These are phyloP conservation scores for Colletotrichum paranaense DNA, from an alignment of 2,329 filamentous ascomycete species.

Conservation along the genomic window DNA sequence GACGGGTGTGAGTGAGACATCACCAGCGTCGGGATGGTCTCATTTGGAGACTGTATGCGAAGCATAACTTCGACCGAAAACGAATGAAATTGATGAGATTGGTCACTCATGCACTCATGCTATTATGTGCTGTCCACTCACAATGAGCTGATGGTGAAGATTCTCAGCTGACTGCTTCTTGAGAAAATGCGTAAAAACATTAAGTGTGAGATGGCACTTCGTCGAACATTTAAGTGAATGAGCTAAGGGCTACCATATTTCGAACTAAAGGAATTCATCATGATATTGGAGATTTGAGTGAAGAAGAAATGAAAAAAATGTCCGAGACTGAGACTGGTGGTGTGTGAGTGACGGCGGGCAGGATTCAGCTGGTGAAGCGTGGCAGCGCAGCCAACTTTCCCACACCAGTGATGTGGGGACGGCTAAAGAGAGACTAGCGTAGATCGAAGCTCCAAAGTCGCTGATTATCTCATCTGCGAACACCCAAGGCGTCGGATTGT, in stretches of 20 bases:
- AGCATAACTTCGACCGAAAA: not conserved
- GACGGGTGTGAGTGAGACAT: not conserved
- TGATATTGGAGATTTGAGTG: not conserved
- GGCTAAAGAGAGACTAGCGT: not conserved
- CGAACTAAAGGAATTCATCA: not conserved
- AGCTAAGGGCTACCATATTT: not conserved
- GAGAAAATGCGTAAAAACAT: no score
- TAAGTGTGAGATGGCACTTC: no score
- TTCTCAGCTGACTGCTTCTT: not conserved
- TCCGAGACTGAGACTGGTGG: not conserved
- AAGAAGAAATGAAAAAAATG: not conserved
- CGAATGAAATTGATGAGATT: not conserved
- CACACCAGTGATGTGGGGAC: slow-evolving; percentile 1
- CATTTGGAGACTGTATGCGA: not conserved
- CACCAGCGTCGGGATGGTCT: not conserved
- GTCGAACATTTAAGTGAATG: no score
- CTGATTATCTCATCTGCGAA: not conserved
- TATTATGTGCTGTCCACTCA: not conserved
- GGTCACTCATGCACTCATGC: not conserved
- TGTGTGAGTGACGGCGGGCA: not conserved
- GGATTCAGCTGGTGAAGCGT: slow-evolving; percentile 1
- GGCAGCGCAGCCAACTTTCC: slow-evolving; percentile 26
- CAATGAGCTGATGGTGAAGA: not conserved
- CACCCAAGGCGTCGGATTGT: fast-evolving
- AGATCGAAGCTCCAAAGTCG: not conserved